Conservation (phyloP, 805 yeast genomes). For the Spathaspora arborariae region DNA sequence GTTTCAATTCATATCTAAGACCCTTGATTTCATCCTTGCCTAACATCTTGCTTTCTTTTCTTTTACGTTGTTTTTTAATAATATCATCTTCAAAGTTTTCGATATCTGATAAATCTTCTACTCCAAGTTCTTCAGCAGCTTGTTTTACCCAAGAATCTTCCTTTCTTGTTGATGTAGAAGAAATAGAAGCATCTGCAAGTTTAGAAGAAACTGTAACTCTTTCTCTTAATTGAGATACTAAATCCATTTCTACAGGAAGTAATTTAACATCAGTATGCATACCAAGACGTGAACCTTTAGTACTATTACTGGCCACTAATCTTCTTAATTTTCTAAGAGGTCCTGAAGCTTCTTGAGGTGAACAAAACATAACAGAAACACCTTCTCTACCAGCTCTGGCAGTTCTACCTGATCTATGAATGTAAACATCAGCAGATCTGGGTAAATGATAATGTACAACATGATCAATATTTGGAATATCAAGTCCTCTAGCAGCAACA, state of each 20-base stretch:
- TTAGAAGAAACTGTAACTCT: slow-evolving; percentile 67
- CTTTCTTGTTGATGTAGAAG: slow-evolving; percentile 55
- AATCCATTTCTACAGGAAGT: slow-evolving; percentile 72
- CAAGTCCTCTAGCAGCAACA: slow-evolving; percentile 97
- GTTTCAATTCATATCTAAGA: slow-evolving; percentile 50
- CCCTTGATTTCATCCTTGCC: slow-evolving; percentile 45
- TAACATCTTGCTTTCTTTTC: slow-evolving; percentile 38
- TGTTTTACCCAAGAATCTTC: slow-evolving; percentile 80
- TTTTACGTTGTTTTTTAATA: slow-evolving; percentile 57
- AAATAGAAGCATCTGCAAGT: slow-evolving; percentile 69
- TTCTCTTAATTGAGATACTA: slow-evolving; percentile 65
- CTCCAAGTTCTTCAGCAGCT: slow-evolving; percentile 91
- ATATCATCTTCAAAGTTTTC: slow-evolving; percentile 63
- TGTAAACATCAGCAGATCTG: slow-evolving; percentile 87
- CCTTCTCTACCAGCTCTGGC: slow-evolving; percentile 94
- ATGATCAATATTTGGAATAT: slow-evolving; percentile 85
- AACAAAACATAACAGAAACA: slow-evolving; percentile 89
- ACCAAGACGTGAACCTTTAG: slow-evolving; percentile 23
- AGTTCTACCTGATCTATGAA: slow-evolving; percentile 98
- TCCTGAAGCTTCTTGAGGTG: slow-evolving; percentile 91
- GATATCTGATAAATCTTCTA: slow-evolving; percentile 64
- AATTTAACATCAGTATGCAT: slow-evolving; percentile 53
- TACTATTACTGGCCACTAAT: slow-evolving; percentile 38
- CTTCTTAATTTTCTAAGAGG: slow-evolving; percentile 74
- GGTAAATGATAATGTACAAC: slow-evolving; percentile 96